Base-by-base conservation (phyloP, 2,329 filamentous ascomycete species). In the Colletotrichum zoysiae region DNA sequence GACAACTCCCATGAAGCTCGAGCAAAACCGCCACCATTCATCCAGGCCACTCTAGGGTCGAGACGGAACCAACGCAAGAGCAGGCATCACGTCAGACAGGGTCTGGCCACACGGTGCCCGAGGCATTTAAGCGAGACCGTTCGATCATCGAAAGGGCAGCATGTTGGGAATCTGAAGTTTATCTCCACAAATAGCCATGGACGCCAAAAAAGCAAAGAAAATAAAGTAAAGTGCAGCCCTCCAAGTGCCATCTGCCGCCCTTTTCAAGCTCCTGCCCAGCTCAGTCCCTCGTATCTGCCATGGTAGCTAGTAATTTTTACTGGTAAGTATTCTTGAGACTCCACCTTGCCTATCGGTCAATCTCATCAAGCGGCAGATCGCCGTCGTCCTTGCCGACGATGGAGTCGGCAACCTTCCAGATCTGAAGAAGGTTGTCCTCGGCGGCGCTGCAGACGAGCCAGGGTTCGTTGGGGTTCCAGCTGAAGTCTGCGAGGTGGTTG, bases 391-490 rank as follows among this genome's bases (percentile, higher is more conserved):
- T 92, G 74, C 91, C 91, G 46, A 95, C 92, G 79, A 96, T 95
- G 2, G 93, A 90, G 78, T 94, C 92, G 5, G 93, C 91, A 30
- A 95, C 92, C 82, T 94, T 95, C 93, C 93, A 98, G 76, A 98
- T 93, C 82, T 99, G 96, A 74, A 99, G 88, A 75, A 98, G 86
- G 79, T 99, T 99, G 84, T 99, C 96, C 80, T 99, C 97, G 0
- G 95, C 96, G 20, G 96, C 95, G 73, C 93, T 97, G 81, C 95
- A 95, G 76, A 99, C 93, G 67, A 98, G 90, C 97, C 97, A 99
- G 5, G 95, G 95, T 78, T 98, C 95, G 80, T 97, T 97, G 76
- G 91, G 90, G 82, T 99, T 99, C 95, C 95, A 99, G 83, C 93
- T 95, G 79, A 99, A 99, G 82, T 99, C 97, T 46, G 94, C 95